Percentiles rank a stretch among this genome's conserved stretches.
These are phyloP conservation scores for Gloeostereum incarnatum DNA, from an alignment of 768 basidiomycete genomes.

Conservation along the genomic window DNA sequence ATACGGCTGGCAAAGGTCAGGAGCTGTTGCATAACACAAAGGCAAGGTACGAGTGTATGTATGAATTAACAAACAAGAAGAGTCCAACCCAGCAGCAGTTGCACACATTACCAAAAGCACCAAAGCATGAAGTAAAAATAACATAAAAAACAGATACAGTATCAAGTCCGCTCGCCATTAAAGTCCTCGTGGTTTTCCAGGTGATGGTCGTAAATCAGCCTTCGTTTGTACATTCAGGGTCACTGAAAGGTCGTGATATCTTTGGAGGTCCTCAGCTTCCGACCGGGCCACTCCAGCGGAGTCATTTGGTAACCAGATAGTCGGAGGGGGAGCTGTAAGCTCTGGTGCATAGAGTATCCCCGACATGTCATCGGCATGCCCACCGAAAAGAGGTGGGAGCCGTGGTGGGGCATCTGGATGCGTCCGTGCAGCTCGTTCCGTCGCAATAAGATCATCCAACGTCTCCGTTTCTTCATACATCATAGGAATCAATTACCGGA, in stretches of 20 bases:
- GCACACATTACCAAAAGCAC: too few relatives aligned
- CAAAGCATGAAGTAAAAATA: too few relatives aligned
- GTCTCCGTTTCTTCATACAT: constrained; percentile 53
- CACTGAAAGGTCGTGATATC: constrained; percentile 61
- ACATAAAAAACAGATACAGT: too few relatives aligned
- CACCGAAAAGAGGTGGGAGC: constrained; percentile 59
- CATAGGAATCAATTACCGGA: too few relatives aligned
- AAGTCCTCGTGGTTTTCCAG: background rate
- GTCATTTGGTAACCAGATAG: constrained; percentile 84
- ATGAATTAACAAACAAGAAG: too few relatives aligned
- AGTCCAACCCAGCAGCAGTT: too few relatives aligned
- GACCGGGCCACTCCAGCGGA: constrained; percentile 62
- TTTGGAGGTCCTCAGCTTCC: constrained; percentile 69
- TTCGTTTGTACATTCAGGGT: constrained; percentile 60
- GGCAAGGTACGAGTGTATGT: too few relatives aligned
- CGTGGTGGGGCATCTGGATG: constrained; percentile 65
- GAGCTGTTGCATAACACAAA: too few relatives aligned
- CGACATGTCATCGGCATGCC: constrained; percentile 71
- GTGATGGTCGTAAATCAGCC: constrained; percentile 23
- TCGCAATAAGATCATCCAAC: constrained; percentile 73
- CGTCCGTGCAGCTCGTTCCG: constrained; percentile 69
- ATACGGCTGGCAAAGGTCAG: too few relatives aligned
- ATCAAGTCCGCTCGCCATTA: too few relatives aligned
- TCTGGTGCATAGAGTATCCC: constrained; percentile 78
- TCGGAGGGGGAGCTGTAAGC: constrained; percentile 65